Base-by-base conservation (phyloP, 2,329 filamentous ascomycete genomes). In the Cordyceps tenuipes region DNA sequence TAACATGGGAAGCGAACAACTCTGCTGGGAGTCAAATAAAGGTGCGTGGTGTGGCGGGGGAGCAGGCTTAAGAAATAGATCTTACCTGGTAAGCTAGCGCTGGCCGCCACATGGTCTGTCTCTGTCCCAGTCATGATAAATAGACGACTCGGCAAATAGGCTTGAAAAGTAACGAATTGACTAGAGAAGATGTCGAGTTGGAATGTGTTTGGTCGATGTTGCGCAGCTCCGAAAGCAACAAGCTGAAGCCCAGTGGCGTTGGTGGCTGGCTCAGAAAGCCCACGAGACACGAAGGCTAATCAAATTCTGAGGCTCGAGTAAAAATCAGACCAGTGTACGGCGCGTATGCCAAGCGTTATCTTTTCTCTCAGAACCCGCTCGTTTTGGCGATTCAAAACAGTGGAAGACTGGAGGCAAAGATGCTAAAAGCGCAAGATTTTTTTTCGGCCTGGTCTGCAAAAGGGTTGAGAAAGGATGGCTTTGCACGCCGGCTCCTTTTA, bases 191-290 rank as follows among this genome's bases (percentile, higher is more conserved):
- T 21, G 9, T 29, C 29, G 29, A 29, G 29, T 1, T 21, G n/a
- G 7, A 46, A 21, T 21, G 43, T 46, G 43, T n/a, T 36, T 2
- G 9, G 7, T 36, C 34, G 34, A 2, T 10, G 34, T 36, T 12
- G 34, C 34, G 34, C 34, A 13, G 8, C 34, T 36, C 34, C 12
- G 9, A 13, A 36, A 36, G 34, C 34, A 36, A 36, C 12, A 36
- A 36, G 9, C 34, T 46, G 4, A 15, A 36, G 19, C 36, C 51
- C 41, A 43, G 41, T 3, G 9, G n/a, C n/a, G 43, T n/a, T 46
- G 43, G 43, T 46, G n/a, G 43, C 43, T 46, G 57, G 68, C 70
- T 71, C 72, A 72, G 70, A 71, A 70, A 72, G 71, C 70, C 70
- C 71, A 46, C n/a, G 43, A 46, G 43, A 46, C 43, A 46, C 43